Evolutionary conservation across 495 filamentous ascomycete species (phyloP).

Genomic region (Xeromyces bisporus): DNA sequence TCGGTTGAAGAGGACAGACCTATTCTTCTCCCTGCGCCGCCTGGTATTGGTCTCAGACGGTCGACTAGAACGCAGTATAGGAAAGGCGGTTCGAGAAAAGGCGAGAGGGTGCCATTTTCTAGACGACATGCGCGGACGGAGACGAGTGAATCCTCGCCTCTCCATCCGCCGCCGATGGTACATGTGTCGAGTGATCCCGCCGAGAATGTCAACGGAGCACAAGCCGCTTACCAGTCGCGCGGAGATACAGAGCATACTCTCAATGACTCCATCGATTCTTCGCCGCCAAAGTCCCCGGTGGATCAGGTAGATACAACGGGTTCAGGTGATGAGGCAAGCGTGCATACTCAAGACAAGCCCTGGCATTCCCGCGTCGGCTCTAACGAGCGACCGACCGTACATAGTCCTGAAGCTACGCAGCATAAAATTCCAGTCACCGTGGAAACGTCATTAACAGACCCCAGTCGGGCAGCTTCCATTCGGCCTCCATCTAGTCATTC

Average conservation of each 20-base stretch:
- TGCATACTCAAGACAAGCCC: conserved; percentile 7
- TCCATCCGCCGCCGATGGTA: conserved; percentile 17
- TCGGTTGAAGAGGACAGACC: conserved; percentile 62
- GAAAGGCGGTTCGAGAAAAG: conserved; percentile 68
- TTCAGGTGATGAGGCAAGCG: conserved; percentile 3
- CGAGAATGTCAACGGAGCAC: conserved; percentile 16
- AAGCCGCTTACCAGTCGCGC: conserved; percentile 12
- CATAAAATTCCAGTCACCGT: conserved; percentile 19
- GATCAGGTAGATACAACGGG: conserved; percentile 2
- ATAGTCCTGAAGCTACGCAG: not conserved
- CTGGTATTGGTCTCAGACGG: conserved; percentile 62
- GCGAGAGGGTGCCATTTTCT: conserved; percentile 58
- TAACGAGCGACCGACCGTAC: conserved; percentile 2
- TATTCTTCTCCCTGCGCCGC: conserved; percentile 58
- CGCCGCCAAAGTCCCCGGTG: conserved; percentile 3
- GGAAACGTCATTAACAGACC: conserved; percentile 49
- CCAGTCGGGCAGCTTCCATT: conserved; percentile 38
- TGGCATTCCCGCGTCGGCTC: conserved; percentile 29
- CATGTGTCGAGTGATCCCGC: conserved; percentile 66
- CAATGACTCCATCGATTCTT: conserved; percentile 9
- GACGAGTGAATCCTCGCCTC: conserved; percentile 38
- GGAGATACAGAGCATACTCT: conserved; percentile 10
- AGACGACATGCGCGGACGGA: conserved; percentile 48
- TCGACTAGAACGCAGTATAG: conserved; percentile 88
- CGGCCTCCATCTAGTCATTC: conserved; percentile 13